These are phyloP conservation scores for Ceratocystis albifundus DNA, from an alignment of 2,329 filamentous ascomycete species.

Conservation along the genomic window DNA sequence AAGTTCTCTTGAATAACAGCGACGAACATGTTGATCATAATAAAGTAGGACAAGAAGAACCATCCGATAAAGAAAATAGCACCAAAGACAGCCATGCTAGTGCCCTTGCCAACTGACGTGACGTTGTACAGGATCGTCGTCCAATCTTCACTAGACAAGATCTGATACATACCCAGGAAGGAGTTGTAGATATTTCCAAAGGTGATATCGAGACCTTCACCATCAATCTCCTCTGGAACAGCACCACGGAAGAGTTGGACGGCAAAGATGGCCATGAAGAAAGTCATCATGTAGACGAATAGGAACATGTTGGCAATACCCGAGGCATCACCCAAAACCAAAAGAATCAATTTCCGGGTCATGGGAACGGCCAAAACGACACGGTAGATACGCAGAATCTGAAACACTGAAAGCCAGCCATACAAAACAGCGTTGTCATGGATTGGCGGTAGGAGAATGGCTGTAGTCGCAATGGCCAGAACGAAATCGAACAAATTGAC, in stretches of 20 bases:
- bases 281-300: conserved; percentile 93
- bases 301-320: conserved; percentile 92
- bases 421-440: conserved; percentile 60
- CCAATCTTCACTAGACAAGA: conserved; percentile 95
- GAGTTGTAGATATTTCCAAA: conserved; percentile 91
- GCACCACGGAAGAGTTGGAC: conserved; percentile 85
- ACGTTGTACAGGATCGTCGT: conserved; percentile 75
- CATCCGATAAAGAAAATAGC: conserved; percentile 84
- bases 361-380: conserved; percentile 81
- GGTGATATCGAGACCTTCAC: conserved; percentile 54
- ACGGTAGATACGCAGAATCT: conserved; percentile 83
- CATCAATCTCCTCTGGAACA: conserved; percentile 55
- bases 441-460: conserved; percentile 79
- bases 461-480: conserved; percentile 66
- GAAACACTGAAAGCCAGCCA: conserved; percentile 82
- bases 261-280: conserved; percentile 85
- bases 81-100: conserved; percentile 79
- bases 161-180: conserved; percentile 95
- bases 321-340: conserved; percentile 80
- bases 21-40: conserved; percentile 99
- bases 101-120: conserved; percentile 53
- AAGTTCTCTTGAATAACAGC: conserved; percentile 99
- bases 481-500: conserved; percentile 70
- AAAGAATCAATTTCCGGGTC: conserved; percentile 71
- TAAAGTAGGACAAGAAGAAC: conserved; percentile 93